Percentiles rank a stretch among this genome's conserved stretches.
These are phyloP conservation scores for Cymodocea nodosa DNA, from an alignment of 116 monocot genomes.

Conservation along the genomic window DNA sequence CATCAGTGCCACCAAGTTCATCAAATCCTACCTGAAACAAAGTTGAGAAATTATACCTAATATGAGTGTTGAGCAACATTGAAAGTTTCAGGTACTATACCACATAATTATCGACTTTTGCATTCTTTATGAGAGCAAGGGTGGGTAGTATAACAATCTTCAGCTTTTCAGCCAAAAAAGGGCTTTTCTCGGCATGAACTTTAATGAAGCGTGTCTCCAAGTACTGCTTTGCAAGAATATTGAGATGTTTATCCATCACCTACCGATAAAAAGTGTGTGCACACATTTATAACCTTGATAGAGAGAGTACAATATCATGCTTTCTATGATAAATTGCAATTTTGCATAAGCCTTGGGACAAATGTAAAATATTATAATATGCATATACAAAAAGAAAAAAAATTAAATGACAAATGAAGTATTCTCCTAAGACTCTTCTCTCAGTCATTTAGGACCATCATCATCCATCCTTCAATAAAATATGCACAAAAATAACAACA, in stretches of 20 bases:
- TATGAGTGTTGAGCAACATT: background rate
- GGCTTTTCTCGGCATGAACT: conserved; percentile 93
- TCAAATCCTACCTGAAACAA: conserved; percentile 76
- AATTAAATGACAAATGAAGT: no score
- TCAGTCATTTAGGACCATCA: no score
- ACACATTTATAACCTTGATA: no score
- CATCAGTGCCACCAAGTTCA: conserved; percentile 83
- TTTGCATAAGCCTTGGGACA: no score
- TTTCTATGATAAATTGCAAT: no score
- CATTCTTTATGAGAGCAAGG: conserved; percentile 79
- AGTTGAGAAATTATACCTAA: background rate
- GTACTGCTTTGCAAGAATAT: conserved; percentile 80
- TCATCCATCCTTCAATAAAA: no score
- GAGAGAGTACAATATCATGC: no score
- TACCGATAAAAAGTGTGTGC: conserved; percentile 8
- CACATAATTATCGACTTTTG: conserved; percentile 95
- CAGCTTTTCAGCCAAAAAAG: conserved; percentile 87
- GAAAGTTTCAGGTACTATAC: conserved; percentile 12
- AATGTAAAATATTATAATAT: no score
- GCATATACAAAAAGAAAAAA: no score
- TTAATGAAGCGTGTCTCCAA: conserved; percentile 87
- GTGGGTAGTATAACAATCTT: conserved; percentile 76
- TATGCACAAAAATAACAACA: no score
- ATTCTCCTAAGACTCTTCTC: no score
- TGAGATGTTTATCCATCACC: conserved; percentile 94